Percentiles rank a stretch among this genome's conserved stretches.
These are phyloP conservation scores for Candida smagusa DNA, from an alignment of 1,139 yeast species.

Conservation along the genomic window DNA sequence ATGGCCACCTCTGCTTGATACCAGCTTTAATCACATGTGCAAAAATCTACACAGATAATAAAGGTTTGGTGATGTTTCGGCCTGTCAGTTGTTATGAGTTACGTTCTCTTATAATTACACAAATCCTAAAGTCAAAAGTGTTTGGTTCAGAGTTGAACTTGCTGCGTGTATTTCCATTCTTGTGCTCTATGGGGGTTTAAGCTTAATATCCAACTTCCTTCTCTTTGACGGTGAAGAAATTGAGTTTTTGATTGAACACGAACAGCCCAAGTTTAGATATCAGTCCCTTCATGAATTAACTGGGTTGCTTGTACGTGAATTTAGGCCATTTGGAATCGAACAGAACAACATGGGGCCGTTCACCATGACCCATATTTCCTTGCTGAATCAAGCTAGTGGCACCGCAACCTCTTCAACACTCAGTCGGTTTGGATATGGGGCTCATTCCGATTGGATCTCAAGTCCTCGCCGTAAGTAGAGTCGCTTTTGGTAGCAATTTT, in stretches of 20 bases:
- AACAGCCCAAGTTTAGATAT: conserved; percentile 50
- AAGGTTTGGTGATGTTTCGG: conserved; percentile 78
- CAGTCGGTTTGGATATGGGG: conserved; percentile 61
- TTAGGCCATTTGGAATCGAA: conserved; percentile 89
- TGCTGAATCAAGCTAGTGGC: conserved; percentile 45
- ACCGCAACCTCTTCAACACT: conserved; percentile 41
- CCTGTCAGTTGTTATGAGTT: conserved; percentile 89
- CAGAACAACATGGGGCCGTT: conserved; percentile 80
- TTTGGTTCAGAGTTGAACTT: conserved; percentile 46
- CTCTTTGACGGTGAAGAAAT: conserved; percentile 61
- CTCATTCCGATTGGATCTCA: conserved; percentile 54
- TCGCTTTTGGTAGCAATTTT: conserved; percentile 43
- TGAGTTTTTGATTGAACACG: conserved; percentile 43
- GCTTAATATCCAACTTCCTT: conserved; percentile 61
- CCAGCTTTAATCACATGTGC: conserved; percentile 82
- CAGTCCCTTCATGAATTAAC: conserved; percentile 51
- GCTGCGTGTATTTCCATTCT: conserved; percentile 51
- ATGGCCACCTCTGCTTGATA: no score
- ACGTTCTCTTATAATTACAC: conserved; percentile 66
- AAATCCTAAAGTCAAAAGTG: conserved; percentile 42
- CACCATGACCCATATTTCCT: conserved; percentile 34
- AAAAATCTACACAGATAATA: conserved; percentile 66
- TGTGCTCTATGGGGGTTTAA: conserved; percentile 55
- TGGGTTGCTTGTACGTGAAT: conserved; percentile 64
- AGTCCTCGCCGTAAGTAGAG: conserved; percentile 28